These are phyloP conservation scores for Coleophoma eucalyptorum DNA, from an alignment of 2,329 filamentous ascomycete genomes.

Conservation along the genomic window DNA sequence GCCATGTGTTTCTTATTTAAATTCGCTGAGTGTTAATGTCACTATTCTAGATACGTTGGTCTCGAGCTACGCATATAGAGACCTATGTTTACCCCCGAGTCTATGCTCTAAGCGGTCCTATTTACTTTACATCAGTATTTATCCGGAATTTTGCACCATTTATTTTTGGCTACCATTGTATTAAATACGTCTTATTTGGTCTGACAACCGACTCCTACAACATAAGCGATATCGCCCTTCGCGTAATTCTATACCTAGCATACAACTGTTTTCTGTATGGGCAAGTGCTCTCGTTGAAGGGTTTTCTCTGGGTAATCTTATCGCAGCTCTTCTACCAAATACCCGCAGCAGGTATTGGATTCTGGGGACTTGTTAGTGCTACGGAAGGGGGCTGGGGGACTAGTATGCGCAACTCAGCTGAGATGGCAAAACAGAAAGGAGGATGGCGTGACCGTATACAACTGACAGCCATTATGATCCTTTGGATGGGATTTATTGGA, in stretches of 20 bases:
- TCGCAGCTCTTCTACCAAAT: slow-evolving; percentile 28
- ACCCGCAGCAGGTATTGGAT: slow-evolving; percentile 29
- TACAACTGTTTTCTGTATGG: slow-evolving; percentile 27
- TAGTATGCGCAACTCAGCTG: slow-evolving; percentile 26
- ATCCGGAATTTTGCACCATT: slow-evolving; percentile 26
- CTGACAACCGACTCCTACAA: slow-evolving; percentile 23
- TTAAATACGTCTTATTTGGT: slow-evolving; percentile 27
- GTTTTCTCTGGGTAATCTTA: slow-evolving; percentile 12
- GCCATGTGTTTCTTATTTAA: no score
- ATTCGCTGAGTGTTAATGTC: no score
- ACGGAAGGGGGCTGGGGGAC: slow-evolving; percentile 32
- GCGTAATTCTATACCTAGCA: slow-evolving; percentile 22
- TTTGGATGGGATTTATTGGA: no score
- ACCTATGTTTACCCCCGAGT: slow-evolving; percentile 29
- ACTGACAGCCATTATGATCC: no score
- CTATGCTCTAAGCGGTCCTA: slow-evolving; percentile 28
- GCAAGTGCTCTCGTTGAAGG: slow-evolving; percentile 18
- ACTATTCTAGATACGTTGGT: no score
- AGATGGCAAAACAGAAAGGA: slow-evolving; percentile 14
- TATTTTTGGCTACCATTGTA: slow-evolving; percentile 22
- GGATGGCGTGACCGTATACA: no score
- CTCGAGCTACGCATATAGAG: slow-evolving; percentile 33
- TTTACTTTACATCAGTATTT: slow-evolving; percentile 30
- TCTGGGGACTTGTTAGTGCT: slow-evolving; percentile 30
- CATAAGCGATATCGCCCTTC: slow-evolving; percentile 23